Percentiles rank a stretch among this genome's conserved stretches.
Evolutionary conservation across 345 rosid genomes (phyloP).

Genomic region (Eucalyptus victrix): DNA sequence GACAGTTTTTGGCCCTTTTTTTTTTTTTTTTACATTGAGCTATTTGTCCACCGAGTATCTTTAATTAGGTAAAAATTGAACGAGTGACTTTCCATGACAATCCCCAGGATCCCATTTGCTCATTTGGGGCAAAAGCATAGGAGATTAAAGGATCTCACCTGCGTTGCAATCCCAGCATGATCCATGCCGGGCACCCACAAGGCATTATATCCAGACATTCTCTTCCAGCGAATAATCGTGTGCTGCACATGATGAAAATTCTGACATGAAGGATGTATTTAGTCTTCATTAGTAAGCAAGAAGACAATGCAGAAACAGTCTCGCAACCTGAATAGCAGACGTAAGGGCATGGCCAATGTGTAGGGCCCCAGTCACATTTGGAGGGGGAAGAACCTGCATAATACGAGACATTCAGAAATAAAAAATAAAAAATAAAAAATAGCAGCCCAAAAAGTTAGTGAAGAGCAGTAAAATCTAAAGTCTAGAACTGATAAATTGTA

Average conservation of each 20-base stretch:
- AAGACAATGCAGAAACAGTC: neutral
- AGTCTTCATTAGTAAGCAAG: neutral
- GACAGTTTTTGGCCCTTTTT: too few relatives aligned
- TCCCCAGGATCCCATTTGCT: neutral
- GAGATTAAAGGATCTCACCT: constrained; percentile 28
- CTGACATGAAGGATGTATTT: neutral
- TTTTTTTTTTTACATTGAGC: too few relatives aligned
- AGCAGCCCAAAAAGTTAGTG: neutral
- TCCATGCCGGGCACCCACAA: constrained; percentile 96
- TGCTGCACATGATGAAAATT: constrained; percentile 33
- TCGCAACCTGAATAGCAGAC: constrained; percentile 60
- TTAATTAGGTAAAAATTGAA: neutral
- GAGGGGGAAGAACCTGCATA: constrained; percentile 85
- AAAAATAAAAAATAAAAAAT: neutral
- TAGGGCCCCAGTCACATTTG: constrained; percentile 94
- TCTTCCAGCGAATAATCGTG: constrained; percentile 77
- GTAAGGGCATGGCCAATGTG: constrained; percentile 98
- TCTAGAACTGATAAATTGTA: neutral
- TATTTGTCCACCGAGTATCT: too few relatives aligned
- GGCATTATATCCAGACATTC: constrained; percentile 94
- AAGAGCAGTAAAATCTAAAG: neutral
- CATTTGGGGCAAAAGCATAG: neutral
- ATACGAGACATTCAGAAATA: neutral
- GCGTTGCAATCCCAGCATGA: constrained; percentile 99
- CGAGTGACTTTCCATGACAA: neutral